Evolutionary conservation across 1,139 yeast genomes (phyloP).

Genomic region (Sugiyamaella xylanicola): DNA sequence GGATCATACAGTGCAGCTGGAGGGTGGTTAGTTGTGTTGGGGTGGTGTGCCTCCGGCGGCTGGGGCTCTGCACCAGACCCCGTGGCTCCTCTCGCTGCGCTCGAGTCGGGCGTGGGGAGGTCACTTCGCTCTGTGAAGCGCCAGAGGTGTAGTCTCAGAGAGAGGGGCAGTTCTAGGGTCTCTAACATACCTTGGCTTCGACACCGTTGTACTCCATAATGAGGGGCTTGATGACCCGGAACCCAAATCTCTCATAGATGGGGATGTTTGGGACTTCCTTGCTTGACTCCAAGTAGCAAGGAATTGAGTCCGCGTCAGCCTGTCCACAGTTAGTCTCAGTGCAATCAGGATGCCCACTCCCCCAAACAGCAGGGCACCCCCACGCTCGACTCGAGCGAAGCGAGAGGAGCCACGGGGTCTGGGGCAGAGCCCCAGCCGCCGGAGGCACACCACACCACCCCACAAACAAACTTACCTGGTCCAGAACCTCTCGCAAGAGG

Average conservation of each 20-base stretch:
- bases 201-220: not conserved
- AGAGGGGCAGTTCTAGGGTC: too few relatives aligned
- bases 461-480: conserved; percentile 7
- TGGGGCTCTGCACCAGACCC: not conserved
- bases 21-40: not conserved
- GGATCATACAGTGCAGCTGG: not conserved
- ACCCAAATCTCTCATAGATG: conserved; percentile 16
- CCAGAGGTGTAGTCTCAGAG: too few relatives aligned
- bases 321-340: not conserved
- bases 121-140: too few relatives aligned
- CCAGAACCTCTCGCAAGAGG: not conserved
- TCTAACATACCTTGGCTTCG: conserved; percentile 1
- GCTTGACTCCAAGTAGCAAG: conserved; percentile 14
- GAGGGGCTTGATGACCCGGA: conserved; percentile 6
- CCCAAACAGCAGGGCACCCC: too few relatives aligned
- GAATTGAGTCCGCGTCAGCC: conserved; percentile 5
- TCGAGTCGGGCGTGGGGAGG: not conserved
- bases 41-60: not conserved
- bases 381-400: too few relatives aligned
- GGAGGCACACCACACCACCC: not conserved
- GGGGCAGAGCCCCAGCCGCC: not conserved
- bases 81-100: not conserved
- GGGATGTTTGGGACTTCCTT: conserved; percentile 13
- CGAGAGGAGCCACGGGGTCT: too few relatives aligned
- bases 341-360: not conserved